These are phyloP conservation scores for Ogataea henricii DNA, from an alignment of 805 yeast genomes.

Conservation along the genomic window DNA sequence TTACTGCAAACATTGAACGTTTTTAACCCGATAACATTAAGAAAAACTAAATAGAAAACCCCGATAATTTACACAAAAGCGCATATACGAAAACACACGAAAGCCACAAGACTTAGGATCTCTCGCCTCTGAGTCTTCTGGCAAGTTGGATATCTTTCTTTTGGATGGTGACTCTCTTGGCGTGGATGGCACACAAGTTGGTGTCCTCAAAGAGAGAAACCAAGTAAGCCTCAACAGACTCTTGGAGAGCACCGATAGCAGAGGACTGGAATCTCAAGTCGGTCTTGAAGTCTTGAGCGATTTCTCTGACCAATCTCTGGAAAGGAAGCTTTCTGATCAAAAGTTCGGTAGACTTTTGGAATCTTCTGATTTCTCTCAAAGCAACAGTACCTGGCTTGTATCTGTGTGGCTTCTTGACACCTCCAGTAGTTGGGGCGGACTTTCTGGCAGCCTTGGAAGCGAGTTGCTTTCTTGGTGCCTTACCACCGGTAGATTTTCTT, in stretches of 20 bases:
- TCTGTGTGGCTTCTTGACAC: conserved; percentile 95
- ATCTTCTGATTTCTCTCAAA: conserved; percentile 94
- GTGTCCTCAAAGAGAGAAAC: conserved; percentile 97
- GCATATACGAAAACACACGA: conserved; percentile 6
- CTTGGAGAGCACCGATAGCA: conserved; percentile 97
- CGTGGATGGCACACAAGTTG: conserved; percentile 97
- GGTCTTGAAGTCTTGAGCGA: conserved; percentile 91
- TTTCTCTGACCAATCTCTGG: conserved; percentile 95
- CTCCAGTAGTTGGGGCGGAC: conserved; percentile 89
- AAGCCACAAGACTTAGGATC: conserved; percentile 54
- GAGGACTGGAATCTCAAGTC: conserved; percentile 96
- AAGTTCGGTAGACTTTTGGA: conserved; percentile 94
- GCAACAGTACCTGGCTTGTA: conserved; percentile 98
- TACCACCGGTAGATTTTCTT: conserved; percentile 94
- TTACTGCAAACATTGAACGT: conserved; percentile 11
- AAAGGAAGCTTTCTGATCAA: conserved; percentile 95
- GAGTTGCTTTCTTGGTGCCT: conserved; percentile 92
- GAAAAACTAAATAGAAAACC: conserved; percentile 15
- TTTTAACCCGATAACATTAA: conserved; percentile 21
- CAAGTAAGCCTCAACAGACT: conserved; percentile 97
- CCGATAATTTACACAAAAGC: conserved; percentile 19
- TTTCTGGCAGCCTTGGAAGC: conserved; percentile 94
- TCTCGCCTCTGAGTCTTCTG: conserved; percentile 96
- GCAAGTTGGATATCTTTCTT: conserved; percentile 98
- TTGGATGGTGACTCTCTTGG: conserved; percentile 98